phyloP scores from a whole-genome alignment of 192 early-diverging fungal genomes.

The Backusella psychrophila region DNA sequence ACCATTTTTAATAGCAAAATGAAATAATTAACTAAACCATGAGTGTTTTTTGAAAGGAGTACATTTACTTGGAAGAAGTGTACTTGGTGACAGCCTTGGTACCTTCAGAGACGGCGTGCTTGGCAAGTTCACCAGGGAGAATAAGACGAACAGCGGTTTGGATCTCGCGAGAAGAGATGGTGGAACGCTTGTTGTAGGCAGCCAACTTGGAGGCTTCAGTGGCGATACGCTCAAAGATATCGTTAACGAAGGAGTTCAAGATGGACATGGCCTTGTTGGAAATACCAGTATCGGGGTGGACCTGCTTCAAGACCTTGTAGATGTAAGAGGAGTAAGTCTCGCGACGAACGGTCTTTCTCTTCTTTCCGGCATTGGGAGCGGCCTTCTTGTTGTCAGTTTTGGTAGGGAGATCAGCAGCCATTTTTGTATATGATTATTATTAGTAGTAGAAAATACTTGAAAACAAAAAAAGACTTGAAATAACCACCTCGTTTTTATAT shows the following conservation, averaged over 20 bases:
- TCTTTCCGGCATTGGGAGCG: conserved; percentile 59
- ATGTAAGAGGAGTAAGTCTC: conserved; percentile 95
- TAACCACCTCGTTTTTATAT: neutral
- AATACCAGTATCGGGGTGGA: conserved; percentile 96
- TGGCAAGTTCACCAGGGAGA: conserved; percentile 92
- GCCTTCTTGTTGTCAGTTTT: conserved; percentile 70
- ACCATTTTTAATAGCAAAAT: neutral
- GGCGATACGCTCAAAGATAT: conserved; percentile 96
- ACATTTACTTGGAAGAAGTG: conserved; percentile 72
- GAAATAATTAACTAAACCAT: neutral
- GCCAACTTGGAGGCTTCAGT: conserved; percentile 81
- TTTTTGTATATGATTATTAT: conserved; percentile 12
- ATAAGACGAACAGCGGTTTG: conserved; percentile 71
- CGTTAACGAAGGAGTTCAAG: conserved; percentile 96
- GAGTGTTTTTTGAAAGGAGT: neutral
- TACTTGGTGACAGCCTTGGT: conserved; percentile 99
- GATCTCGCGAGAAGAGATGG: conserved; percentile 95
- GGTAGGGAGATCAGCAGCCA: conserved; percentile 50
- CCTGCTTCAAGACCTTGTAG: conserved; percentile 97
- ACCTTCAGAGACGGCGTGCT: conserved; percentile 97
- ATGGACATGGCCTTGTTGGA: conserved; percentile 98
- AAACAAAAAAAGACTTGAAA: neutral
- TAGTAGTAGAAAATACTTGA: neutral
- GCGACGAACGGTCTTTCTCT: conserved; percentile 67
- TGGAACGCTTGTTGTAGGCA: conserved; percentile 93